phyloP scores from a whole-genome alignment of 352 stramenopile genomes.

The Phytophthora boehmeriae region DNA sequence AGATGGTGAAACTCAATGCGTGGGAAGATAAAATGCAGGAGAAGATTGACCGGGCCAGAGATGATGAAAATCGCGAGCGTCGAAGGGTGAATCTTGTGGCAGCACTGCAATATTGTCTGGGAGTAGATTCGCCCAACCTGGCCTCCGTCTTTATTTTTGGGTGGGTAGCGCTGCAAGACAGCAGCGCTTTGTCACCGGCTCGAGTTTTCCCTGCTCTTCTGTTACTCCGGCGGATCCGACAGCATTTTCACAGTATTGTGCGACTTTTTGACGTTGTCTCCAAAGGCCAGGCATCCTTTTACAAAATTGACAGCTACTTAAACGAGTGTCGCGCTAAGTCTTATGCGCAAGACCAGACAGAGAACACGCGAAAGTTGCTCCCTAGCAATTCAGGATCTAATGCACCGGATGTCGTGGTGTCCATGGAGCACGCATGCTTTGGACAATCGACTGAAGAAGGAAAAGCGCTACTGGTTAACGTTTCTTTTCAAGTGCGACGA shows the following conservation, averaged over 20 bases:
- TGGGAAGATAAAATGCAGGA: slow-evolving; percentile 63
- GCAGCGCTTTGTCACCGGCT: slow-evolving; percentile 33
- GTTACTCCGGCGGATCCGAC: slow-evolving; percentile 40
- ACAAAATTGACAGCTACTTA: slow-evolving; percentile 32
- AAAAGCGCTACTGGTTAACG: slow-evolving; percentile 57
- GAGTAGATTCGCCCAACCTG: slow-evolving; percentile 37
- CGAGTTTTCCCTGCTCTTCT: slow-evolving; percentile 42
- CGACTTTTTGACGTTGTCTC: slow-evolving; percentile 29
- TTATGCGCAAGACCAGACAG: slow-evolving; percentile 8
- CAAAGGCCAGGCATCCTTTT: slow-evolving; percentile 27
- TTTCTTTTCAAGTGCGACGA: slow-evolving; percentile 48
- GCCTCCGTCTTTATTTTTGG: slow-evolving; percentile 46
- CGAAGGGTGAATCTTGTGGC: slow-evolving; percentile 23
- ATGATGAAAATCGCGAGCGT: slow-evolving; percentile 41
- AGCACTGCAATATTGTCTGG: slow-evolving; percentile 39
- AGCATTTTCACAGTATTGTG: slow-evolving; percentile 35
- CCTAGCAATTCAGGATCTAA: slow-evolving; percentile 4
- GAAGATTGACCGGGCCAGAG: slow-evolving; percentile 42
- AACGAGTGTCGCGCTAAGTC: slow-evolving; percentile 13
- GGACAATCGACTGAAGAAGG: slow-evolving; percentile 28
- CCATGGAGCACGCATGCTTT: slow-evolving; percentile 54
- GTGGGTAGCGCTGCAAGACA: slow-evolving; percentile 40
- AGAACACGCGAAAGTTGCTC: background rate
- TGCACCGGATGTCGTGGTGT: slow-evolving; percentile 33
- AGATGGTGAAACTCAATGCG: slow-evolving; percentile 63